These are phyloP conservation scores for Metschnikowia kunwiensis DNA, from an alignment of 805 yeast genomes.

Conservation along the genomic window DNA sequence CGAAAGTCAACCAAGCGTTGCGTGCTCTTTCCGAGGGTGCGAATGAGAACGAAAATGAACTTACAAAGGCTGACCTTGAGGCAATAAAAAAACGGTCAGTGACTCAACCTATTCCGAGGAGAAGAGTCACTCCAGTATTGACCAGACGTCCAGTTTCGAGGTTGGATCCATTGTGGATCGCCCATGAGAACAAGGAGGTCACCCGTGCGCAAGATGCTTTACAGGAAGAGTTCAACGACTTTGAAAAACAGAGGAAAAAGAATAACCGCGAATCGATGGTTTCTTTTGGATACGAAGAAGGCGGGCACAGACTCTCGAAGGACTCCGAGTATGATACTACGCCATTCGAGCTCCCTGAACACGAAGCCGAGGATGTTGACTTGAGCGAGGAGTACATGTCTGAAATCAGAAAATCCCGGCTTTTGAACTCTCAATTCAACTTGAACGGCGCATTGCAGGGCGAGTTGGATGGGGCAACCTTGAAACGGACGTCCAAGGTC, in stretches of 20 bases:
- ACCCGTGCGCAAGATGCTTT: conserved; percentile 43
- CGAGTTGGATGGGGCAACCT: conserved; percentile 4
- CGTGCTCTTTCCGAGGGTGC: conserved; percentile 38
- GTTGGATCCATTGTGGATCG: conserved; percentile 54
- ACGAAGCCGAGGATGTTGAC: conserved; percentile 31
- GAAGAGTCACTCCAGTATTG: conserved; percentile 36
- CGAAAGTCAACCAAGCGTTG: conserved; percentile 24
- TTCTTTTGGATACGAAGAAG: conserved; percentile 26
- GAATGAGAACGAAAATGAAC: conserved; percentile 26
- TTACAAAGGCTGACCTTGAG: conserved; percentile 46
- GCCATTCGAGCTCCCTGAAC: conserved; percentile 36
- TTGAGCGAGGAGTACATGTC: conserved; percentile 44
- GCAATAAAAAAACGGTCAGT: conserved; percentile 44
- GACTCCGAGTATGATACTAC: conserved; percentile 12
- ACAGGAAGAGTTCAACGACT: conserved; percentile 31
- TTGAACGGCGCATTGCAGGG: conserved; percentile 15
- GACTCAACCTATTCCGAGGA: conserved; percentile 37
- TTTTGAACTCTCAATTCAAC: conserved; percentile 43
- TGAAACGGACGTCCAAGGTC: conserved; percentile 7
- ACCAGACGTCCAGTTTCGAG: conserved; percentile 56
- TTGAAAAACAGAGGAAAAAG: conserved; percentile 16
- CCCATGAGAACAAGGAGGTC: conserved; percentile 47
- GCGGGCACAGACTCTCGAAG: conserved; percentile 19
- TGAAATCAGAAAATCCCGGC: conserved; percentile 43
- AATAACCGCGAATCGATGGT: conserved; percentile 34